phyloP scores from a whole-genome alignment of 2,329 filamentous ascomycete genomes.

The Fusarium phyllophilum region DNA sequence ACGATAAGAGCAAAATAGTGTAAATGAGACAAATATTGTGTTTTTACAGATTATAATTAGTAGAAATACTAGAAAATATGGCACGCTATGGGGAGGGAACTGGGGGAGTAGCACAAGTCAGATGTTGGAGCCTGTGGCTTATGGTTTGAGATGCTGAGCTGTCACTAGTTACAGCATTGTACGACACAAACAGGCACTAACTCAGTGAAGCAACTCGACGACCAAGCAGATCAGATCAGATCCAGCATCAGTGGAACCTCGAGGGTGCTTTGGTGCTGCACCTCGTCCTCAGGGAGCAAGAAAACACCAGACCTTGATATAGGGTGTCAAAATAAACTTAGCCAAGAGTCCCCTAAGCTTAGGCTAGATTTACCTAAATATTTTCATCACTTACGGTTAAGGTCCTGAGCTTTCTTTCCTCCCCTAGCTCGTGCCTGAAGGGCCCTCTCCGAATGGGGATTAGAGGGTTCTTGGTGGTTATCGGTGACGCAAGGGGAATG shows the following conservation, averaged over 20 bases:
- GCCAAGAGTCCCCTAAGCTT: too few species aligned
- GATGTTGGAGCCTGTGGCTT: constrained; percentile 7
- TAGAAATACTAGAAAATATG: not conserved
- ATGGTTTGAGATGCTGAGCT: constrained; percentile 10
- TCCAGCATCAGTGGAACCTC: constrained; percentile 20
- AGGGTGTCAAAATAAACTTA: too few species aligned
- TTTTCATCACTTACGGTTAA: too few species aligned
- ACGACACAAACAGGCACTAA: constrained; percentile 3
- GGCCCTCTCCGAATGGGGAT: constrained; percentile 27
- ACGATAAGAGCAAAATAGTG: constrained; percentile 1
- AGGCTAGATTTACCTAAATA: too few species aligned
- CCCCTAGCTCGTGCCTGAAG: constrained; percentile 4
- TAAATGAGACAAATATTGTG: not conserved
- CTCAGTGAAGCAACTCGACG: constrained; percentile 19
- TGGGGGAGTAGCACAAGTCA: constrained; percentile 7
- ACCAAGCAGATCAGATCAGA: constrained; percentile 1
- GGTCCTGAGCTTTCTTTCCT: too few species aligned
- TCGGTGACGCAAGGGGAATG: constrained; percentile 32
- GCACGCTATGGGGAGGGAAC: not conserved
- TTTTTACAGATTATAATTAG: not conserved
- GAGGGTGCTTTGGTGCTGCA: constrained; percentile 2
- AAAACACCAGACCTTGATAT: too few species aligned
- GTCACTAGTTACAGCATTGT: constrained; percentile 31
- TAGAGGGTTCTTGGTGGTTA: constrained; percentile 21
- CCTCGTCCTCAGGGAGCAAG: not conserved